Evolutionary conservation across 108 stramenopile species (phyloP).

Genomic region (Fistulifera pelliculosa): DNA sequence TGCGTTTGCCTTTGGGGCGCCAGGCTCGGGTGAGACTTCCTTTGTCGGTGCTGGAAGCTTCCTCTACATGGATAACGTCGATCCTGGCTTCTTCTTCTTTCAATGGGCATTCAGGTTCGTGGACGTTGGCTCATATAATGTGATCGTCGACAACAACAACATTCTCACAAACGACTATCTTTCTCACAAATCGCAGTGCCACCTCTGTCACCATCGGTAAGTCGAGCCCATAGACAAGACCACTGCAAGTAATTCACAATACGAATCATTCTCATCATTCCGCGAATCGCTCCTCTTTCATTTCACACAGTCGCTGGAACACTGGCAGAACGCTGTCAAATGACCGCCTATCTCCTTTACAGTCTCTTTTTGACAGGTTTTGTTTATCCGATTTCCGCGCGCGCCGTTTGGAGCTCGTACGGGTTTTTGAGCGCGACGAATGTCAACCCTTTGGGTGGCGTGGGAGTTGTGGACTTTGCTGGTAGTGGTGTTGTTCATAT

Average conservation of each 20-base stretch:
- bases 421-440: slow-evolving; percentile 43
- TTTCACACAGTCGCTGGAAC: slow-evolving; percentile 89
- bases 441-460: slow-evolving; percentile 19
- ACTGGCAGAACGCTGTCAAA: slow-evolving; percentile 82
- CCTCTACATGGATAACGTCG: slow-evolving; percentile 49
- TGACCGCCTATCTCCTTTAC: slow-evolving; percentile 66
- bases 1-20: slow-evolving; percentile 69
- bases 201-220: slow-evolving; percentile 84
- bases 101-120: slow-evolving; percentile 80
- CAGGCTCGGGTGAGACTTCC: slow-evolving; percentile 5
- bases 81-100: slow-evolving; percentile 70
- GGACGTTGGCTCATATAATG: too few relatives aligned
- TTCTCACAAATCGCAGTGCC: too few relatives aligned
- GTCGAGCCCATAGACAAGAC: slow-evolving; percentile 57
- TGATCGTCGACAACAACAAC: too few relatives aligned
- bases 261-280: too few relatives aligned
- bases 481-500: slow-evolving; percentile 89
- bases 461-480: slow-evolving; percentile 87
- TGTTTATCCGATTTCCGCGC: slow-evolving; percentile 76
- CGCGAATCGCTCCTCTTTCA: slow-evolving; percentile 71
- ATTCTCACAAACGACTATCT: too few relatives aligned
- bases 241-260: slow-evolving; percentile 60
- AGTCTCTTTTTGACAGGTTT: slow-evolving; percentile 54
- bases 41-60: slow-evolving; percentile 62
- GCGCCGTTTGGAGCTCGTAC: slow-evolving; percentile 47